phyloP scores from a whole-genome alignment of 1,139 yeast genomes.

The Kluyveromyces sp. region DNA sequence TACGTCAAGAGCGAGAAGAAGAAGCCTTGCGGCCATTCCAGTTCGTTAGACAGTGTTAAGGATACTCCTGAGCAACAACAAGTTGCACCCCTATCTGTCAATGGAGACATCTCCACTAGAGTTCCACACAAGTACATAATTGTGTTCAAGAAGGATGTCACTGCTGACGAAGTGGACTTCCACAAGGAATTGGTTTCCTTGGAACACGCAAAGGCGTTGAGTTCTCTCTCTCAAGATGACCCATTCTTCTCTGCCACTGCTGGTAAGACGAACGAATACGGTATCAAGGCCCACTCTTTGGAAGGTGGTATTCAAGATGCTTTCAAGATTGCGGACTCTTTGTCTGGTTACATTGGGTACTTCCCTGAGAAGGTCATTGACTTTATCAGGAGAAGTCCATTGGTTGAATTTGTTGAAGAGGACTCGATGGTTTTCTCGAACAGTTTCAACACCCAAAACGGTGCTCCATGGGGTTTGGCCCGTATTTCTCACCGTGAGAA shows the following conservation, averaged over 20 bases:
- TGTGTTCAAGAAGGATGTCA: slow-evolving; percentile 59
- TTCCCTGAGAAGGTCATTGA: slow-evolving; percentile 67
- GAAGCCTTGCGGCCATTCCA: neutral
- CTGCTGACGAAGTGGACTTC: slow-evolving; percentile 43
- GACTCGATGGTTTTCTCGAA: slow-evolving; percentile 68
- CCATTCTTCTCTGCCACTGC: slow-evolving; percentile 16
- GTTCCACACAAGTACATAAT: slow-evolving; percentile 74
- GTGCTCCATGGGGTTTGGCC: slow-evolving; percentile 96
- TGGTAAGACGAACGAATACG: slow-evolving; percentile 13
- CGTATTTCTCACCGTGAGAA: slow-evolving; percentile 86
- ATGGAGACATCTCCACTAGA: slow-evolving; percentile 55
- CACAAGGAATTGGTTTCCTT: slow-evolving; percentile 56
- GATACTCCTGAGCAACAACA: too few species aligned
- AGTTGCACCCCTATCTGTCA: slow-evolving; percentile 45
- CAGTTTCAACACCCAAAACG: slow-evolving; percentile 61
- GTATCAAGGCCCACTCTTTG: slow-evolving; percentile 14
- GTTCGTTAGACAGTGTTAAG: too few species aligned
- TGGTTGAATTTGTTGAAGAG: slow-evolving; percentile 67
- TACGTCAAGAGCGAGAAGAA: neutral
- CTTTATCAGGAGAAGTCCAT: slow-evolving; percentile 62
- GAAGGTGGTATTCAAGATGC: slow-evolving; percentile 58
- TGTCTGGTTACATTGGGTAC: slow-evolving; percentile 67
- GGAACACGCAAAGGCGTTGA: slow-evolving; percentile 23
- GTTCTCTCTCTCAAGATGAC: slow-evolving; percentile 16
- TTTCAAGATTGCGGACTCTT: slow-evolving; percentile 48